These are phyloP conservation scores for Erysimum cheiranthoides DNA, from an alignment of 345 rosid species.

Conservation along the genomic window DNA sequence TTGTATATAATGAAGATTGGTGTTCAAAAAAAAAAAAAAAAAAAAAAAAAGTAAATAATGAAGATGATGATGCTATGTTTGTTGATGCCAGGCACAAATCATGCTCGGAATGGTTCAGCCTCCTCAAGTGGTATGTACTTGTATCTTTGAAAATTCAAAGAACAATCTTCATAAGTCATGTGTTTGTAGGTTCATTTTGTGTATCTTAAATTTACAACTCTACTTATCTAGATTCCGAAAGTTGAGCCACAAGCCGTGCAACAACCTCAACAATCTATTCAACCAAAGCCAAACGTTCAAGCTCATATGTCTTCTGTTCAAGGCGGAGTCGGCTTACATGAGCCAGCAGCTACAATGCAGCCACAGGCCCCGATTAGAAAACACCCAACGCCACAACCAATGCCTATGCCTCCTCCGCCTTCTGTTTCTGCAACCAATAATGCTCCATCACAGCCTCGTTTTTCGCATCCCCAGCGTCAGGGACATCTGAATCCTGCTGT, in stretches of 20 bases:
- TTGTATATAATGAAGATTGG: conserved; percentile 16
- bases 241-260: conserved; percentile 61
- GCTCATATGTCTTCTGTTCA: conserved; percentile 55
- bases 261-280: conserved; percentile 64
- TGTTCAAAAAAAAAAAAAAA: too few species aligned
- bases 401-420: conserved; percentile 54
- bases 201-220: conserved; percentile 17
- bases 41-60: conserved; percentile 17
- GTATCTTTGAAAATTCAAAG: conserved; percentile 27
- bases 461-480: conserved; percentile 71
- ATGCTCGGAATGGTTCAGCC: conserved; percentile 99
- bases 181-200: conserved; percentile 18
- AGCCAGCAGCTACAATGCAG: conserved; percentile 59
- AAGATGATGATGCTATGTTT: conserved; percentile 23
- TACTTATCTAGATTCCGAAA: conserved; percentile 63
- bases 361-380: conserved; percentile 60
- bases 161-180: conserved; percentile 8
- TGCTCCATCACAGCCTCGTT: conserved; percentile 65
- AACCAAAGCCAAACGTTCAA: conserved; percentile 59
- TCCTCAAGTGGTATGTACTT: conserved; percentile 73
- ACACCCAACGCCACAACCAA: conserved; percentile 60
- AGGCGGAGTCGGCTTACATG: conserved; percentile 55
- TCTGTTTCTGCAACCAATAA: conserved; percentile 55
- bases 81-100: conserved; percentile 77
- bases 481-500: conserved; percentile 61